These are phyloP conservation scores for Salvia rosmarinus DNA, from an alignment of 257 asterid species.

Conservation along the genomic window DNA sequence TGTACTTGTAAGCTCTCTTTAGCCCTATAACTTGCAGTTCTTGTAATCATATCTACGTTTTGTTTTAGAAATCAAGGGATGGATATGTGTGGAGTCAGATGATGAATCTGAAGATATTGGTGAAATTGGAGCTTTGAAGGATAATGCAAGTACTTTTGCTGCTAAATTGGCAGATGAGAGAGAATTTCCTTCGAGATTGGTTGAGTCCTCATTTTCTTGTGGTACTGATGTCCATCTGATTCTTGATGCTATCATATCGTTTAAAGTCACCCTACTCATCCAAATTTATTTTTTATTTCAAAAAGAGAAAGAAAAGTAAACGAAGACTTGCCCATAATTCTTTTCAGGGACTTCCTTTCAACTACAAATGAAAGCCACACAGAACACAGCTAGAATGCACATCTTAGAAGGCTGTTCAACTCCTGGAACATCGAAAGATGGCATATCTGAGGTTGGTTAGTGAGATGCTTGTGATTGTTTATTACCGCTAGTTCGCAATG, in stretches of 20 bases:
- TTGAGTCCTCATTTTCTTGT: constrained; percentile 45
- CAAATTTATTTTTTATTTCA: constrained; percentile 5
- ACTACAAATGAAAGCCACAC: constrained; percentile 36
- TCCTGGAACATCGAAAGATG: constrained; percentile 42
- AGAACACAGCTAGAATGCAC: constrained; percentile 37
- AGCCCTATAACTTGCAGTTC: neutral
- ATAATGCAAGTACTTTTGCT: constrained; percentile 40
- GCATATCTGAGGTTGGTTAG: constrained; percentile 53
- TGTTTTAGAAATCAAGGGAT: constrained; percentile 48
- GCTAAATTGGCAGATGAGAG: constrained; percentile 40
- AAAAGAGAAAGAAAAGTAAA: neutral
- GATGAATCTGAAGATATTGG: constrained; percentile 55
- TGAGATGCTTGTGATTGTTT: constrained; percentile 24
- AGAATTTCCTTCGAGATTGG: constrained; percentile 42
- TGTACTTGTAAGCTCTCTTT: constrained; percentile 18
- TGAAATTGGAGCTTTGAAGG: constrained; percentile 37
- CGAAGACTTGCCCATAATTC: constrained; percentile 35
- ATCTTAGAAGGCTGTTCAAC: constrained; percentile 39
- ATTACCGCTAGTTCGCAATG: constrained; percentile 21
- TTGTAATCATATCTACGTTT: constrained; percentile 13
- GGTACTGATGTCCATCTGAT: constrained; percentile 42
- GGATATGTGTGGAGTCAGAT: constrained; percentile 72
- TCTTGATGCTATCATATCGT: constrained; percentile 23
- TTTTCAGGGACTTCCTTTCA: constrained; percentile 44
- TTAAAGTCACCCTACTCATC: constrained; percentile 17